A percentile compares a stretch with the other conserved stretches of the same genome.
These are phyloP conservation scores for Neophaeococcomyces aloes DNA, from an alignment of 2,329 filamentous ascomycete species.

Conservation along the genomic window DNA sequence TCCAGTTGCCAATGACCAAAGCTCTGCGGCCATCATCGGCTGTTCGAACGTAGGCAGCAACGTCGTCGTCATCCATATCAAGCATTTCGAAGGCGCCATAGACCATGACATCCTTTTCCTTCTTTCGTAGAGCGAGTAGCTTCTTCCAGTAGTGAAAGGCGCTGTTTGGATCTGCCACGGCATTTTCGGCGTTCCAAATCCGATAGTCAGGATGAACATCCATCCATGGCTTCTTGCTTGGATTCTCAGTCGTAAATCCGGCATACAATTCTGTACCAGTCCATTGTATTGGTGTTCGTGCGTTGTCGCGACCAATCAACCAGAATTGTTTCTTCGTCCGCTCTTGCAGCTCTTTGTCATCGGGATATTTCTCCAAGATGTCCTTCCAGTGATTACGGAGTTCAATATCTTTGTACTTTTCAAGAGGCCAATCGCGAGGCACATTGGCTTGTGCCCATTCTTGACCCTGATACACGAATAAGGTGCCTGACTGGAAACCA, in stretches of 20 bases:
- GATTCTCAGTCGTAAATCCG: constrained; percentile 44
- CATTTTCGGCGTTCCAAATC: constrained; percentile 47
- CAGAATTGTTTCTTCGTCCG: constrained; percentile 8
- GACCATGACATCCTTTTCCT: constrained; percentile 46
- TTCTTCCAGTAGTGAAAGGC: constrained; percentile 53
- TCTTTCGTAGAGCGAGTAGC: constrained; percentile 45
- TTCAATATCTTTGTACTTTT: constrained; percentile 35
- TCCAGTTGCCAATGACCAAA: constrained; percentile 17
- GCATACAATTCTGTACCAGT: constrained; percentile 39
- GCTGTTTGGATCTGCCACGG: constrained; percentile 35
- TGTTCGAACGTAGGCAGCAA: constrained; percentile 13
- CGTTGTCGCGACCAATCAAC: constrained; percentile 41
- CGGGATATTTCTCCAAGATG: constrained; percentile 5
- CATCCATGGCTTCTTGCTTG: constrained; percentile 45
- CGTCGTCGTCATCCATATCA: constrained; percentile 8
- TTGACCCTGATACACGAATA: constrained; percentile 52
- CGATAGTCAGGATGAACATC: constrained; percentile 45
- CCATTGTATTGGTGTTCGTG: constrained; percentile 61
- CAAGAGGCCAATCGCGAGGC: constrained; percentile 39
- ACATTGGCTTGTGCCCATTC: constrained; percentile 52
- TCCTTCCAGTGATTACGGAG: constrained; percentile 39
- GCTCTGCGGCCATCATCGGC: constrained; percentile 11
- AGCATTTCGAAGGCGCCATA: constrained; percentile 20
- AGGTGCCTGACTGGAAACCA: constrained; percentile 40
- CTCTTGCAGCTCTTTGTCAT: constrained; percentile 9